Base-by-base conservation (phyloP, 768 basidiomycete species). In the Xerocomus potaroensis region DNA sequence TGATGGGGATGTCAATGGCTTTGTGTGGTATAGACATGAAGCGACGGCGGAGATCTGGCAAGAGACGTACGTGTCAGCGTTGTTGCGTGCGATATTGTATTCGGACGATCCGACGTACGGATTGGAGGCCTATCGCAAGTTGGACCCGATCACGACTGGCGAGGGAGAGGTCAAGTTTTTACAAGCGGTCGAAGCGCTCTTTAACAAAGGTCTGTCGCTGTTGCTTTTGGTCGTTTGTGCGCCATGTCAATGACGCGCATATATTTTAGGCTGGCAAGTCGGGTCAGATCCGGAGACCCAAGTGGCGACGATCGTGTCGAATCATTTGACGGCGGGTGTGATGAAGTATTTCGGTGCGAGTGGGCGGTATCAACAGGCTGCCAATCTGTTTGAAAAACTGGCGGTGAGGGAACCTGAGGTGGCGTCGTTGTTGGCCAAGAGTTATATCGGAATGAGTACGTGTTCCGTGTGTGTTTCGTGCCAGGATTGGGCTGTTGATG, bases 271-370 rank as follows among this genome's bases (percentile, higher is more conserved):
- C 27, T 98, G 96, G 96, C 94, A 96, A 62, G 88, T 98, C 8
- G 96, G 95, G 3, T 96, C 93, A 0, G 96, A 98, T 54, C 96
- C 96, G 0, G 96, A 99, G 67, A 95, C 98, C 19, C 96, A 99
- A 63, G 95, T 99, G 12, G 96, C 96, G 1, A 95, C 93, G 3
- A 76, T 92, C 23, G 91, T 96, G 5, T 94, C 93, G 19, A 99
- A 99, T 63, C 96, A 98, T 63, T 77, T 99, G 19, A 94, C 92
- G 0, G 86, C 92, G 10, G 95, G 89, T 0, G 79, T 98, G 55
- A 79, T 97, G 74, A 98, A 98, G 63, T 97, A 98, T 67, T 98
- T 99, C 58, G 90, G 93, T 3, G 90, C 93, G 59, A 84, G 89
- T 43, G 93, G 85, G 43, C 76, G 95, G 45, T 90, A 77, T 57